phyloP scores from a whole-genome alignment of 805 yeast genomes.

The Starmerella lactis-condensi region DNA sequence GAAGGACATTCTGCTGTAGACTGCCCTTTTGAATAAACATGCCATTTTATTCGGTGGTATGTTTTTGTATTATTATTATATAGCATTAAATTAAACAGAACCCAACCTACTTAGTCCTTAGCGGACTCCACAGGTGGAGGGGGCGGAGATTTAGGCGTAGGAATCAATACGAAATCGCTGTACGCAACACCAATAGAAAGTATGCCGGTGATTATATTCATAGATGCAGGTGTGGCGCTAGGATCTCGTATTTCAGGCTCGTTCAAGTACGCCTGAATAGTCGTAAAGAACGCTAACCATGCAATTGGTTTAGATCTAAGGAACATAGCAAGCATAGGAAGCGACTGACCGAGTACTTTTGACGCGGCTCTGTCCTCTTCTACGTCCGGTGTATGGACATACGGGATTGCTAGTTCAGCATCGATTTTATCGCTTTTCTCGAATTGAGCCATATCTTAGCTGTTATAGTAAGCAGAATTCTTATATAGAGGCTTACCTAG shows the following conservation, averaged over 20 bases:
- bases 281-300: slow-evolving; percentile 24
- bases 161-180: slow-evolving; percentile 22
- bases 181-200: slow-evolving; percentile 21
- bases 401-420: slow-evolving; percentile 21
- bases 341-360: slow-evolving; percentile 16
- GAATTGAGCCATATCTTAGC: too few species aligned
- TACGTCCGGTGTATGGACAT: slow-evolving; percentile 18
- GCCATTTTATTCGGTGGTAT: neutral
- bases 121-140: neutral
- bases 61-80: too few species aligned
- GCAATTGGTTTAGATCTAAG: slow-evolving; percentile 22
- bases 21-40: slow-evolving; percentile 57
- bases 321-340: slow-evolving; percentile 26
- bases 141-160: slow-evolving; percentile 4
- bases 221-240: slow-evolving; percentile 18
- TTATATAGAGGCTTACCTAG: too few species aligned
- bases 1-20: slow-evolving; percentile 75
- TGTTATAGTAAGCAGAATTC: too few species aligned
- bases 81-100: too few species aligned
- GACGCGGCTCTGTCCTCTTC: slow-evolving; percentile 11
- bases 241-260: slow-evolving; percentile 17
- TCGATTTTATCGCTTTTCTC: slow-evolving; percentile 16
- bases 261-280: slow-evolving; percentile 21
- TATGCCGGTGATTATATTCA: slow-evolving; percentile 18
- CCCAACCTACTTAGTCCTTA: too few species aligned